Evolutionary conservation across 2,329 filamentous ascomycete species (phyloP).

Genomic region (Trichophaea hybrida): DNA sequence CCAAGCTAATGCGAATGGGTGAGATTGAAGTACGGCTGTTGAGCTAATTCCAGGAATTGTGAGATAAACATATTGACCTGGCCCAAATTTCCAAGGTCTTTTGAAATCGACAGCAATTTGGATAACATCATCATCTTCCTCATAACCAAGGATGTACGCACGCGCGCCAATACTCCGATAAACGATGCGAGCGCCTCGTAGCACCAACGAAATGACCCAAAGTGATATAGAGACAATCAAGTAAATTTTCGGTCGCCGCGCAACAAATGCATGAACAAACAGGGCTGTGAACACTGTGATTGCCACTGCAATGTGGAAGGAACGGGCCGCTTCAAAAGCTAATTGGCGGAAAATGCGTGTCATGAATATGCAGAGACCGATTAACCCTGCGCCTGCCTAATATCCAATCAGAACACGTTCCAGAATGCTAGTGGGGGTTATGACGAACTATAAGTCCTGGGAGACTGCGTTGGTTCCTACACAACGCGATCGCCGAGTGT

Average conservation of each 20-base stretch:
- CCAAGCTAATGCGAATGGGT: conserved; percentile 14
- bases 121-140: not conserved
- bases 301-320: too few relatives aligned
- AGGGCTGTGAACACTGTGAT: too few relatives aligned
- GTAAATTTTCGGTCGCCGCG: not conserved
- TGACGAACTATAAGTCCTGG: too few relatives aligned
- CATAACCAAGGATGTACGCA: not conserved
- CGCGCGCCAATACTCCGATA: not conserved
- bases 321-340: too few relatives aligned
- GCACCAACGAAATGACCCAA: not conserved
- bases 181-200: not conserved
- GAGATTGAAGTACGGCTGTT: conserved; percentile 7
- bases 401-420: too few relatives aligned
- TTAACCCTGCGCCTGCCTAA: too few relatives aligned
- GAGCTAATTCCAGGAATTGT: conserved; percentile 11
- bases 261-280: too few relatives aligned
- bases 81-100: conserved; percentile 10
- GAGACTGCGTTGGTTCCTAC: too few relatives aligned
- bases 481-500: too few relatives aligned
- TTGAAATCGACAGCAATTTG: not conserved
- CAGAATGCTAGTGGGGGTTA: too few relatives aligned
- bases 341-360: too few relatives aligned
- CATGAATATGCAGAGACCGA: too few relatives aligned
- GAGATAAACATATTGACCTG: conserved; percentile 16
- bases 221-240: not conserved